phyloP scores from a whole-genome alignment of 2,329 filamentous ascomycete species.

The Aspergillus pseudotamarii region DNA sequence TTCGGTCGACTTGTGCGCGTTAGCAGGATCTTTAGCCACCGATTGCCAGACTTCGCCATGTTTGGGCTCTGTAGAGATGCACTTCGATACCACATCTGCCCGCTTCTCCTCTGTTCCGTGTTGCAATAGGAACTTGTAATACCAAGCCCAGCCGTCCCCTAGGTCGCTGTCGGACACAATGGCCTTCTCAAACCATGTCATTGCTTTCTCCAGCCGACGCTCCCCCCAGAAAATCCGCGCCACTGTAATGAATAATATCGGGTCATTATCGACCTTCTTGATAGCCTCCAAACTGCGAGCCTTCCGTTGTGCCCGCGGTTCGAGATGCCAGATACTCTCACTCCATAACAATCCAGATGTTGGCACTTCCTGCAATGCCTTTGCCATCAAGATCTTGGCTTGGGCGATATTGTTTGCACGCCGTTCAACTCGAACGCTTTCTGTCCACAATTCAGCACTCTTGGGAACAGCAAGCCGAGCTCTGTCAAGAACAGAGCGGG shows the following conservation, averaged over 20 bases:
- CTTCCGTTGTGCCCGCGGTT: slow-evolving; percentile 88
- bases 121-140: slow-evolving; percentile 88
- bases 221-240: slow-evolving; percentile 97
- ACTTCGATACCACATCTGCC: slow-evolving; percentile 79
- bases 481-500: slow-evolving; percentile 88
- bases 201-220: slow-evolving; percentile 86
- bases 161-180: slow-evolving; percentile 82
- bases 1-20: slow-evolving; percentile 73
- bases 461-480: slow-evolving; percentile 87
- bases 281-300: slow-evolving; percentile 90
- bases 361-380: slow-evolving; percentile 87
- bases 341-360: slow-evolving; percentile 86
- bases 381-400: slow-evolving; percentile 90
- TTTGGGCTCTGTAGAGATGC: slow-evolving; percentile 78
- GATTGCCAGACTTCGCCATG: slow-evolving; percentile 92
- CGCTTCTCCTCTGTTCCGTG: slow-evolving; percentile 95
- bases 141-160: slow-evolving; percentile 98
- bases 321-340: slow-evolving; percentile 94
- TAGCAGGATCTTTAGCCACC: slow-evolving; percentile 81
- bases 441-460: slow-evolving; percentile 81
- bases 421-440: slow-evolving; percentile 90
- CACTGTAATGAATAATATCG: slow-evolving; percentile 84
- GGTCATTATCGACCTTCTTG: slow-evolving; percentile 93
- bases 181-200: slow-evolving; percentile 97
- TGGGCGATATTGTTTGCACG: slow-evolving; percentile 81